These are phyloP conservation scores for Jamesozyma lodderae DNA, from an alignment of 805 yeast genomes.

Conservation along the genomic window DNA sequence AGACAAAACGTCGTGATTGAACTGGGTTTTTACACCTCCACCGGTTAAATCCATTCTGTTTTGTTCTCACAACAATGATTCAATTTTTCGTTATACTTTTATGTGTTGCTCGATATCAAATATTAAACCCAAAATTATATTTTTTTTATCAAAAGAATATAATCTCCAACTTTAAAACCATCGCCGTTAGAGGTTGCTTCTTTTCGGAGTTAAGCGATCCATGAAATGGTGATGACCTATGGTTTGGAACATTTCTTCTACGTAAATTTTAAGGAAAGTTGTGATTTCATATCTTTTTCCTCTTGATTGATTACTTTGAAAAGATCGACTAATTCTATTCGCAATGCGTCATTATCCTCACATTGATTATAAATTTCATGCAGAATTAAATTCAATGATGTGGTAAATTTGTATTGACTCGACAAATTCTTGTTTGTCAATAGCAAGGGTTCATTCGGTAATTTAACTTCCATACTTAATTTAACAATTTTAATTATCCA, in stretches of 20 bases:
- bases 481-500: constrained; percentile 19
- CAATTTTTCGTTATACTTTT: too few species aligned
- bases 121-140: constrained; percentile 6
- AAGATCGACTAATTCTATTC: constrained; percentile 11
- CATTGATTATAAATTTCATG: constrained; percentile 16
- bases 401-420: constrained; percentile 23
- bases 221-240: constrained; percentile 97
- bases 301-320: constrained; percentile 14
- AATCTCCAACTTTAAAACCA: constrained; percentile 84
- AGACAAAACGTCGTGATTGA: too few species aligned
- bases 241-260: constrained; percentile 53
- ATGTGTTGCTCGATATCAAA: constrained; percentile 10
- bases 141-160: background rate
- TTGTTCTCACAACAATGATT: too few species aligned
- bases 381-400: constrained; percentile 19
- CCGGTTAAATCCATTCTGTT: too few species aligned
- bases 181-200: constrained; percentile 92
- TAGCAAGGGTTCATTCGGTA: constrained; percentile 3
- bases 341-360: constrained; percentile 7
- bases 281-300: constrained; percentile 22
- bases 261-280: constrained; percentile 21
- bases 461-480: constrained; percentile 19
- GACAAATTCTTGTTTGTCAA: constrained; percentile 5
- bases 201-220: constrained; percentile 54
- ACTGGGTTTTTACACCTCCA: too few species aligned